Conservation (phyloP, 2,329 filamentous ascomycete species). For the Colletotrichum orbiculare region DNA sequence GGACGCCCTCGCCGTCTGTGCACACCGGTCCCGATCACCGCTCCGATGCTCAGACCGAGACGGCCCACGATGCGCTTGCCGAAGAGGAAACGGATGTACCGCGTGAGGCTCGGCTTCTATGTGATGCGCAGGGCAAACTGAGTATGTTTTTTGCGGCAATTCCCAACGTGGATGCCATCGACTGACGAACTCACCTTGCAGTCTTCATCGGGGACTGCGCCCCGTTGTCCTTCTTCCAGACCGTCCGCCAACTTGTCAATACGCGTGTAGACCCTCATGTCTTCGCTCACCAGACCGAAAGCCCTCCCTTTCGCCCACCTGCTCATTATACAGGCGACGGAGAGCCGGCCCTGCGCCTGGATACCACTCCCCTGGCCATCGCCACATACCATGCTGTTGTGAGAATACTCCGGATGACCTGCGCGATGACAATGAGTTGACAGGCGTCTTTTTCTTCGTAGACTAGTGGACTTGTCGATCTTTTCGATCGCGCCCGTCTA, state of each 20-base stretch:
- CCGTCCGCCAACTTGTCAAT: constrained; percentile 63
- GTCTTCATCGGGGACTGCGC: constrained; percentile 68
- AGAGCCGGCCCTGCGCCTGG: constrained; percentile 40
- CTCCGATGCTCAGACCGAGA: neutral
- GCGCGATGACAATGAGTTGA: neutral
- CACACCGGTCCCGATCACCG: constrained; percentile 17
- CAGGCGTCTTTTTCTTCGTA: constrained; percentile 26
- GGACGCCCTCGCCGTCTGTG: constrained; percentile 31
- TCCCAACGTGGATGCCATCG: neutral
- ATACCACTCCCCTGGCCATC: constrained; percentile 37
- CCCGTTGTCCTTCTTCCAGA: constrained; percentile 66
- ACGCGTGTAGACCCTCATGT: constrained; percentile 59
- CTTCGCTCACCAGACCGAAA: constrained; percentile 59
- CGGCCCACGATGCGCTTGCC: constrained; percentile 41
- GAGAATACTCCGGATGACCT: constrained; percentile 14
- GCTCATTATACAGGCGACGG: constrained; percentile 21
- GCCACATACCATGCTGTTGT: constrained; percentile 40
- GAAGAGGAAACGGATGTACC: constrained; percentile 68
- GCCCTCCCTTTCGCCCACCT: constrained; percentile 56
- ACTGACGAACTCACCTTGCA: neutral
- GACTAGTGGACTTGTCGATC: constrained; percentile 59
- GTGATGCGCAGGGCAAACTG: constrained; percentile 63
- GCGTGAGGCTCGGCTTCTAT: constrained; percentile 62
- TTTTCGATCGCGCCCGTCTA: constrained; percentile 57
- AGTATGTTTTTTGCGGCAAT: constrained; percentile 37